A percentile compares a stretch with the other conserved stretches of the same genome.
Conservation (phyloP, 805 yeast genomes). For the Monosporozyma servazzii region DNA sequence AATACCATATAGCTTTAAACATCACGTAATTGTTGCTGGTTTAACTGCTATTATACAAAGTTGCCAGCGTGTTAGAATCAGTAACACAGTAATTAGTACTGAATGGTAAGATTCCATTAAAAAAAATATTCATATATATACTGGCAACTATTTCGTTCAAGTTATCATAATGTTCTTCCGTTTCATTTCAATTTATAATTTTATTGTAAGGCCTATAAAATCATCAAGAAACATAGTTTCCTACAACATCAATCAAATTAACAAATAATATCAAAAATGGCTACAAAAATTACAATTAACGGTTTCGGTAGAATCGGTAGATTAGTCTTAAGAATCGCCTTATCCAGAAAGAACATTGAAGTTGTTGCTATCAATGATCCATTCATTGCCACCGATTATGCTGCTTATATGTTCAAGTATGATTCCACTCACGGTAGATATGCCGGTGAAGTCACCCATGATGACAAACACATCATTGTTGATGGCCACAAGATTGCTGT, state of each 20-base stretch:
- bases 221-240: neutral
- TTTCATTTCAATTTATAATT: neutral
- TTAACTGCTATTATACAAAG: too few relatives aligned
- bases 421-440: constrained; percentile 63
- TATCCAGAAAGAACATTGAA: constrained; percentile 41
- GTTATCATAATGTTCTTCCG: neutral
- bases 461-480: constrained; percentile 43
- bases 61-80: too few relatives aligned
- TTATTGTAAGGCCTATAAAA: neutral
- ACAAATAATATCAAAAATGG: constrained; percentile 12
- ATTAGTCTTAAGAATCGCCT: constrained; percentile 55
- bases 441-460: constrained; percentile 48
- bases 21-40: too few relatives aligned
- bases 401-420: constrained; percentile 68
- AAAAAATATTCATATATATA: neutral
- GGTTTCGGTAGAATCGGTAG: constrained; percentile 71
- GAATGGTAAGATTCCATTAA: too few relatives aligned
- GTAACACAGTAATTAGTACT: too few relatives aligned
- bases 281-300: constrained; percentile 48
- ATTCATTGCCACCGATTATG: constrained; percentile 57
- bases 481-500: constrained; percentile 44
- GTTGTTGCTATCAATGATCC: constrained; percentile 66
- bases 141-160: neutral
- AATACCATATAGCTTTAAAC: too few relatives aligned
- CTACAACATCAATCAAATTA: neutral